Evolutionary conservation across 257 asterid genomes (phyloP).

Genomic region (Mentha longifolia): DNA sequence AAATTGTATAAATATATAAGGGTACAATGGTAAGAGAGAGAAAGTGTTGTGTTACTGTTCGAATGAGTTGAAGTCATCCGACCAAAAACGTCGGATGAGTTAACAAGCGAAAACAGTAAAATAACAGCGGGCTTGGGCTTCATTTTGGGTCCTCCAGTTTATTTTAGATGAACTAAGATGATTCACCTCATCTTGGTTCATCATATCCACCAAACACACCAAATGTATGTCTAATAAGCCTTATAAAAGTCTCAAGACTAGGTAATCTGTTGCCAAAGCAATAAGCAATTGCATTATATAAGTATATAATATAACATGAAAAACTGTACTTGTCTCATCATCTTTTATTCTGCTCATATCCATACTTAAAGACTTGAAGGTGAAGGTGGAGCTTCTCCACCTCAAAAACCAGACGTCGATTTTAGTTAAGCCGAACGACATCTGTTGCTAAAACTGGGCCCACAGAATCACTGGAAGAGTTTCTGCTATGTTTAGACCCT

Average conservation of each 20-base stretch:
- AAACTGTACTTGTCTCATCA: constrained; percentile 24
- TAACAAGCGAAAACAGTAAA: too few species aligned
- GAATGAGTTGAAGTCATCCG: too few species aligned
- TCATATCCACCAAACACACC: too few species aligned
- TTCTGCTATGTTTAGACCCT: too few species aligned
- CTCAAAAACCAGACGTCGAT: constrained; percentile 27
- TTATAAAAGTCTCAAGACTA: constrained; percentile 23
- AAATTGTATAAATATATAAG: too few species aligned
- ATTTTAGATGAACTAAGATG: too few species aligned
- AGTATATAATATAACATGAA: constrained; percentile 24
- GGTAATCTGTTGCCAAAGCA: constrained; percentile 18
- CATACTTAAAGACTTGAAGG: constrained; percentile 23
- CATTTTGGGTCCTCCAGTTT: too few species aligned
- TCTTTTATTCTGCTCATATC: constrained; percentile 41
- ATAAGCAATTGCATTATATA: constrained; percentile 23
- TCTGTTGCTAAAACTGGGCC: constrained; percentile 34
- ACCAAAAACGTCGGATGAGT: too few species aligned
- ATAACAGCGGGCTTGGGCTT: too few species aligned
- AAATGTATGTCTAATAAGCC: constrained; percentile 10
- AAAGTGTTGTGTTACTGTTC: too few species aligned
- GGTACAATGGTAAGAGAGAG: too few species aligned
- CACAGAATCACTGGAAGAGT: constrained; percentile 39
- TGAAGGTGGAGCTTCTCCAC: constrained; percentile 28
- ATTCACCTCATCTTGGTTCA: too few species aligned
- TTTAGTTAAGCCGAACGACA: constrained; percentile 28